Evolutionary conservation across 208 protist species (phyloP).

Genomic region (Leishmania guyanensis): DNA sequence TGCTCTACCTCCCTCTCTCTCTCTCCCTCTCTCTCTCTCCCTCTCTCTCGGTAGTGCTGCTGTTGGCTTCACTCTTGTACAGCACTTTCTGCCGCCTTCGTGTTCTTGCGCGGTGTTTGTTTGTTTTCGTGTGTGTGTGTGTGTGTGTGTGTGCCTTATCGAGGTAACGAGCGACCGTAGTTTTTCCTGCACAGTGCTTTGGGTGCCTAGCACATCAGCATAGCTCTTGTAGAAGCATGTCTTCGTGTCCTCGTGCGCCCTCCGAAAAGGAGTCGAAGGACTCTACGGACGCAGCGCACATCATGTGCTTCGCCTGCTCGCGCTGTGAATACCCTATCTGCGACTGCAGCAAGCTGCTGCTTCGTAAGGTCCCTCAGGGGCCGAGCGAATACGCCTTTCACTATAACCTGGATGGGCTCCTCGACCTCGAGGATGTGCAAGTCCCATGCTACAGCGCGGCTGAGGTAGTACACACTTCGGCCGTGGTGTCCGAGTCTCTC

Average conservation of each 20-base stretch:
- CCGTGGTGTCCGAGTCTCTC: slow-evolving; percentile 61
- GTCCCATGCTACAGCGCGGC: slow-evolving; percentile 86
- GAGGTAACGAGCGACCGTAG: neutral
- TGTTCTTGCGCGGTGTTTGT: neutral
- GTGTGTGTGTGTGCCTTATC: neutral
- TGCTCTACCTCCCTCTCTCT: neutral
- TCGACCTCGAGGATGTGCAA: slow-evolving; percentile 57
- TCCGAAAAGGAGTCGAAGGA: neutral
- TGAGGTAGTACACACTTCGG: slow-evolving; percentile 52
- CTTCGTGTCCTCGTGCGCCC: neutral
- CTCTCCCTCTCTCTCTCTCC: neutral
- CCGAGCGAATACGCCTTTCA: slow-evolving; percentile 67
- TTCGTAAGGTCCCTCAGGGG: slow-evolving; percentile 38
- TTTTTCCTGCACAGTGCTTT: neutral
- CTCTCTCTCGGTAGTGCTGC: neutral
- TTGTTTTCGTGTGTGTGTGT: neutral
- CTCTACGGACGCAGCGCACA: slow-evolving; percentile 1
- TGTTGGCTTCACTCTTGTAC: neutral
- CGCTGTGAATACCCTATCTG: slow-evolving; percentile 86
- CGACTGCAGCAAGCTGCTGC: slow-evolving; percentile 47
- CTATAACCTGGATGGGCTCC: slow-evolving; percentile 75
- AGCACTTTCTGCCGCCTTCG: neutral
- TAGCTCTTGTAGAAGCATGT: neutral
- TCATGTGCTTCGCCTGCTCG: slow-evolving; percentile 74
- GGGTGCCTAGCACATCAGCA: neutral